Evolutionary conservation across 1,284 basidiomycete species (phyloP), one percentile per base, ranked within the genome.

Genomic region (Microbotryum scabiosae): DNA sequence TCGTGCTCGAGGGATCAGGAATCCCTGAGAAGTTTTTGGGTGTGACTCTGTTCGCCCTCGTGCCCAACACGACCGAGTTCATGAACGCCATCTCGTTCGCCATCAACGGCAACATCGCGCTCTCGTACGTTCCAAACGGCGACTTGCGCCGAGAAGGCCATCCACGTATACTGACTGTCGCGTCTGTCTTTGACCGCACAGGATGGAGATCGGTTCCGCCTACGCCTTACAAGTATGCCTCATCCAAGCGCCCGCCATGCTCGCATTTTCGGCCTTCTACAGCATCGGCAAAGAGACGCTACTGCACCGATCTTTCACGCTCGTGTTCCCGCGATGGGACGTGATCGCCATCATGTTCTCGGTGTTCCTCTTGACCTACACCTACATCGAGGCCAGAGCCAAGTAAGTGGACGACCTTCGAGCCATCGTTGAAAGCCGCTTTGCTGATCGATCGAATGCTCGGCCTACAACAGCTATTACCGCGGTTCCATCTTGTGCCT

Each of bases 41-140:
- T 51, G 82, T 98, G 60, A 97, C 93, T 0, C 81, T 99, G 10
- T 98, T 99, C 72, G 94, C 96, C 2, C 82, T 99, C 41, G 93
- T 98, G 0, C 96, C 96, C 12, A 98, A 98, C 75, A 97, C 93
- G 20, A 98, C 96, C 23, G 96, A 99, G 77, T 98, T 99, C 75
- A 97, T 98, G 94, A 98, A 98, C 74, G 96, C 96, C 59, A 96
- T 98, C 72, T 94, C 91, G n/a, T 99, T 99, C 73, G 94, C 96
- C 20, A 78, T 99, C 70, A 89, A 96, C 72, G 94, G 89, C 18
- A 98, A 98, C 75, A 98, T 99, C 68, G 91, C 96, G 1, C 78
- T 99, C 21, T 60, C 61, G 91, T 90, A 68, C 53, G 82, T 72
- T 10, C 52, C 12, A 47, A 25, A 25, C n/a, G 18, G 30, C 30